These are phyloP conservation scores for Parsonsia alboflavescens DNA, from an alignment of 257 asterid species.

Conservation along the genomic window DNA sequence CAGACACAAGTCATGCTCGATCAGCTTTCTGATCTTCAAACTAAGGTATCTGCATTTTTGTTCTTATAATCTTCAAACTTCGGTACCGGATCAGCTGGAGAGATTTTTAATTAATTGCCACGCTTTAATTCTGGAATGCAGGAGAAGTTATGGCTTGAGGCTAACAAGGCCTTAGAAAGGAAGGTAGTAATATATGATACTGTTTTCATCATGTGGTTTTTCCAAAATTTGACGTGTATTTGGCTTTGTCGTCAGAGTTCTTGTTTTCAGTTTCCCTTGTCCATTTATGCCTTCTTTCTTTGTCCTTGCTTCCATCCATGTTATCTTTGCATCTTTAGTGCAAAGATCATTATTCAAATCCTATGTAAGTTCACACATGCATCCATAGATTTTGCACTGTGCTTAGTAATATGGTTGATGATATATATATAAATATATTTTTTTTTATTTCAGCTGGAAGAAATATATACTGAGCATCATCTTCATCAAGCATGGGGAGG, in stretches of 20 bases:
- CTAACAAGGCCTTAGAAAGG: slow-evolving; percentile 74
- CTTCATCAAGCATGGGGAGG: slow-evolving; percentile 66
- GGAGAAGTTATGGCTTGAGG: slow-evolving; percentile 87
- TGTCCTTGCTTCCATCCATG: too few relatives aligned
- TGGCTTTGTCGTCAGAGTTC: not conserved
- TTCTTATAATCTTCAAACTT: not conserved
- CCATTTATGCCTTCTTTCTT: too few relatives aligned
- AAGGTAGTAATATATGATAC: slow-evolving; percentile 47
- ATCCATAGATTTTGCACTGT: not conserved
- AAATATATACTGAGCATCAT: slow-evolving; percentile 68
- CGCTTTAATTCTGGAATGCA: slow-evolving; percentile 15
- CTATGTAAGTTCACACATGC: not conserved
- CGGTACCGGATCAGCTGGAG: too few relatives aligned
- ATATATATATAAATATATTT: too few relatives aligned
- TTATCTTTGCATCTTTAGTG: too few relatives aligned
- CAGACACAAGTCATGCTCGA: slow-evolving; percentile 93
- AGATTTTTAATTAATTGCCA: not conserved
- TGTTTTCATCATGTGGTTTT: not conserved
- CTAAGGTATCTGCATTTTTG: slow-evolving; percentile 49
- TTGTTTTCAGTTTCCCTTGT: not conserved
- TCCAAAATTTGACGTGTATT: not conserved
- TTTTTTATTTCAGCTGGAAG: slow-evolving; percentile 62
- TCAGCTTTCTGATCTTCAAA: slow-evolving; percentile 86
- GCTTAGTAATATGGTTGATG: too few relatives aligned
- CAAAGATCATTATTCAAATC: too few relatives aligned